Percentiles rank a stretch among this genome's conserved stretches.
Evolutionary conservation across 257 asterid genomes (phyloP).

Genomic region (Nicotiana paniculata): DNA sequence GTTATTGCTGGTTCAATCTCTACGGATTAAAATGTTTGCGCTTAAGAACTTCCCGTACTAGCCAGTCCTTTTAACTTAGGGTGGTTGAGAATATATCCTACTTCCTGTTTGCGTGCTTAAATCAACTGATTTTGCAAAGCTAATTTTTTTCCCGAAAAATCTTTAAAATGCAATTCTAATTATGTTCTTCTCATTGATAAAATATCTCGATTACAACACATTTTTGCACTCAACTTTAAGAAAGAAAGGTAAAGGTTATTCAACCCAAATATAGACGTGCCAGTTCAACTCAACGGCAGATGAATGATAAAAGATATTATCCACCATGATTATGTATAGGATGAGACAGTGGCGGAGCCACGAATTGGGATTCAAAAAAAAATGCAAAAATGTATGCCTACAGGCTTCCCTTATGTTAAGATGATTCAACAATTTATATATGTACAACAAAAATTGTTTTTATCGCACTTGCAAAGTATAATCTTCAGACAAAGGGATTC

Average conservation of each 20-base stretch:
- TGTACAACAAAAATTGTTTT: no score
- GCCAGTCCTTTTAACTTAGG: neutral
- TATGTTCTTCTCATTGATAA: no score
- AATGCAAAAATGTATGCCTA: no score
- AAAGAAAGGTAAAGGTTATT: neutral
- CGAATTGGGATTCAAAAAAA: no score
- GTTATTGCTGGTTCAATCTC: neutral
- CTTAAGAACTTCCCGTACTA: neutral
- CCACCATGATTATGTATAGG: neutral
- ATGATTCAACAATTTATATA: no score
- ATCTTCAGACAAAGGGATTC: no score
- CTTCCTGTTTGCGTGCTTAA: neutral
- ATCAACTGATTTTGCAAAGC: neutral
- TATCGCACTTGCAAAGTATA: no score
- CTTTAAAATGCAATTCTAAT: neutral
- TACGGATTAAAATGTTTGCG: neutral
- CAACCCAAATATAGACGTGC: neutral
- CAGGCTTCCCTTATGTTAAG: no score
- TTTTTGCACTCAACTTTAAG: no score
- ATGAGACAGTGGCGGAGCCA: no score
- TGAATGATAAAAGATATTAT: neutral
- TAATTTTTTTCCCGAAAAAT: no score
- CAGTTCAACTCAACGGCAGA: neutral
- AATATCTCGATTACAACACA: no score
- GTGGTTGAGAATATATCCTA: neutral